Evolutionary conservation across 164 flowering plant species (phyloP), one percentile per base, ranked within the genome.

Genomic region (Berberis thunbergii): DNA sequence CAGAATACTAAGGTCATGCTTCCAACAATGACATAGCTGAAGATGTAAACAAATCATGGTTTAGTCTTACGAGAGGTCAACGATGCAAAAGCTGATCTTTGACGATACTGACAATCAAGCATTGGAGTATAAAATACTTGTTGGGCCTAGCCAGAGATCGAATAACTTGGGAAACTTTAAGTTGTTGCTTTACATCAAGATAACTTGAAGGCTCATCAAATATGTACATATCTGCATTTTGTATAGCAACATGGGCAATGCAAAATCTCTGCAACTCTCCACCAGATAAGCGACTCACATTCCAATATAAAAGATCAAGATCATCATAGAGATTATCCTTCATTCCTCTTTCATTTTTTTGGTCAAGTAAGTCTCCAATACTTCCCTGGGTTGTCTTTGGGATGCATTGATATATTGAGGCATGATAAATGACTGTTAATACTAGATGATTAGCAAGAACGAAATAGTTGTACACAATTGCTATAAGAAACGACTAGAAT

Each of bases 191-290:
- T 57, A 95, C 99, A 83, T 95, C 99, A 67, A 95, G 97, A 77
- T 91, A 91, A 81, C 99, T 89, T 42, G 99, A 95, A 55, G 99
- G 99, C 64, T 95, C 99, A 71, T 95, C 99, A 78, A 95, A 95
- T 96, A 95, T 95, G 66, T 88, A 95, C 53, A 91, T 91, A 75
- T 95, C 99, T 9, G 97, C 98, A 82, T 81, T 82, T 71, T 88
- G 97, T 61, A 89, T 79, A 11, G 94, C 94, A 68, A 91, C 97
- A 70, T 91, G 97, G 64, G 99, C 97, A 77, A 95, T 95, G 10
- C 97, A 96, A 83, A 95, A 95, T 63, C 99, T 80, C 79, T 95
- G 99, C 64, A 95, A 85, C 82, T 95, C 99, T 57, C 99, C 99
- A 75, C 99, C 99, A 4, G 99, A 95, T 62, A 95, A 73, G 76